Evolutionary conservation across 345 rosid species (phyloP), one percentile per base, ranked within the genome.

Genomic region (Odontarrhena argentea): DNA sequence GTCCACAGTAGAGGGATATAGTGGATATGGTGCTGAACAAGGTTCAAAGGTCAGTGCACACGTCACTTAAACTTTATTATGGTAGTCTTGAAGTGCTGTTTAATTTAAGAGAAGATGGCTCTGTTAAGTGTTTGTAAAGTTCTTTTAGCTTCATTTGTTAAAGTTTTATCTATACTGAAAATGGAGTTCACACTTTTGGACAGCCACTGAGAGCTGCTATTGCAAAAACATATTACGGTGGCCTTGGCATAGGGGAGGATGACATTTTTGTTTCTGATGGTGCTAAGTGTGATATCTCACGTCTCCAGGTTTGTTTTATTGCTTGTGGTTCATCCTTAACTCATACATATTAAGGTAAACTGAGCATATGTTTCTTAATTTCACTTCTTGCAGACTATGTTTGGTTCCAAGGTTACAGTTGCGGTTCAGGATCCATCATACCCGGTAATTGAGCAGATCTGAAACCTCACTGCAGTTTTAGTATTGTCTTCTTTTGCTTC

Each of bases 361-460:
- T 69, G 9, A 62, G 37, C 42, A 48, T n/a, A 18, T 61, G 32
- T n/a, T 60, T 67, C 46, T 60, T 58, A 37, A 30, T 73, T 49
- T 30, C 56, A 45, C 41, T 52, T 68, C 42, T 74, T 34, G 78
- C 86, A 88, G 98, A 70, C 87, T 66, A 77, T 88, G 77, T 88
- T 93, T 80, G 98, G 98, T 47, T 84, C 94, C 60, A 58, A 87
- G 18, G 86, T 85, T 46, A 82, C 97, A 11, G 70, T 90, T 77
- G 96, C 97, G 8, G 97, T 93, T 65, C 98, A 93, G 83, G 98
- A 93, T 70, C 98, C 98, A 61, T 93, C 98, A 64, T 90, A 90
- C 72, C 98, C 98, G 92, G 98, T 93, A 88, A 63, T 61, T 55
- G 8, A 9, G 3, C 52, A n/a, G 18, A 60, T 5, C 36, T 42